Base-by-base conservation (phyloP, 345 rosid species). In the Euphorbia lathyris region DNA sequence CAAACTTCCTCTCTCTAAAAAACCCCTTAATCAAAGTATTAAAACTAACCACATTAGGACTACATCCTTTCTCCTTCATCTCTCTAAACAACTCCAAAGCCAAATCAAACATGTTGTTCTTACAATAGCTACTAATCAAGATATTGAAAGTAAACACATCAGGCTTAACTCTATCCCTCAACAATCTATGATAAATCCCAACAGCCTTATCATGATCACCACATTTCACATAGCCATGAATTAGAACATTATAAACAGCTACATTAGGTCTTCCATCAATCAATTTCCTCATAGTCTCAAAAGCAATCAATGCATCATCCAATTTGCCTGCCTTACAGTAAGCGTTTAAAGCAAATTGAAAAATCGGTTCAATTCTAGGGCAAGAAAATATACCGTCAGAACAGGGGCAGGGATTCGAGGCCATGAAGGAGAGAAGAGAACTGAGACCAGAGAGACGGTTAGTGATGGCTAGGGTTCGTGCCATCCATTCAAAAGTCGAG, bases 371-470 rank as follows among this genome's bases (percentile, higher is more conserved):
- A 27, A 84, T 80, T 55, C 84, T 66, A 5, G 92, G 90, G 70
- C 98, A 93, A 67, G 92, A 89, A 84, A 93, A 93, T 78, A 91
- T 93, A 67, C 96, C 96, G 55, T 86, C 86, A 16, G 94, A 83
- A 40, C 98, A 93, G 0, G 97, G 97, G 63, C 96, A 93, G 5
- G 90, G 92, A 52, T 80, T 88, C 0, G 97, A 65, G 0, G 86
- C 78, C 26, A 91, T 67, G 70, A 86, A 91, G 34, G 70, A 74
- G 55, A 93, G 92, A 60, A 93, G 86, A 20, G 80, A 77, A 23
- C 34, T 26, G 52, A 93, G 94, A 43, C 81, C 86, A 3, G 73
- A 30, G 63, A 89, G 79, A 0, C 97, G 86, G 80, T 87, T 80
- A 22, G 97, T 82, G 74, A 82, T 71, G 67, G 91, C 83, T 9